A percentile compares a stretch with the other conserved stretches of the same genome.
phyloP scores from a whole-genome alignment of 2,329 filamentous ascomycete species.

The Alternaria ventricosa region DNA sequence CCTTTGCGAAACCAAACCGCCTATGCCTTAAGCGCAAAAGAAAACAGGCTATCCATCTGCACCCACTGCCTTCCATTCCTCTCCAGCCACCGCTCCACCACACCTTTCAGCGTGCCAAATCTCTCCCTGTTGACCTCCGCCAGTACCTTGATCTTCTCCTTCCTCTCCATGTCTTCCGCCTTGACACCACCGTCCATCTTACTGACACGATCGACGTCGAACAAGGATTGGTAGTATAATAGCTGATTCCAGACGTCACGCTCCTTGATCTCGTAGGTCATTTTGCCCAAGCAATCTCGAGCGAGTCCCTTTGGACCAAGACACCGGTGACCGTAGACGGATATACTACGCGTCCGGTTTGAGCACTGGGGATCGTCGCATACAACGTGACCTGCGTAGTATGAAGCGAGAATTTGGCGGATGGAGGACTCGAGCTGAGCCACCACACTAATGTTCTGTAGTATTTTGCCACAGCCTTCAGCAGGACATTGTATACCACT shows the following conservation, averaged over 20 bases:
- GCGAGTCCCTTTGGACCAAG: constrained; percentile 86
- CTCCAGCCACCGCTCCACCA: constrained; percentile 83
- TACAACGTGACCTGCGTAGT: constrained; percentile 91
- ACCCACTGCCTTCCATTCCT: constrained; percentile 94
- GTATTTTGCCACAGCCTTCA: constrained; percentile 65
- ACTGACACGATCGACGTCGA: constrained; percentile 86
- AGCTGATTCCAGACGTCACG: constrained; percentile 95
- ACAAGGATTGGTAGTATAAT: constrained; percentile 82
- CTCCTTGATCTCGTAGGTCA: constrained; percentile 87
- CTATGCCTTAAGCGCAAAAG: constrained; percentile 56
- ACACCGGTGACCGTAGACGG: constrained; percentile 89
- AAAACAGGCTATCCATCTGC: constrained; percentile 88
- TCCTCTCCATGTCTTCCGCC: constrained; percentile 60
- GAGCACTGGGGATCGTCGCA: constrained; percentile 91
- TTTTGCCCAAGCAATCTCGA: constrained; percentile 81
- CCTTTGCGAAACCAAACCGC: not conserved
- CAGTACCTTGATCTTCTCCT: constrained; percentile 66
- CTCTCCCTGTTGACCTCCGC: constrained; percentile 82
- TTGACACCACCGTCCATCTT: constrained; percentile 56
- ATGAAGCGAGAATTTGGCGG: constrained; percentile 76
- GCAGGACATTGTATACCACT: constrained; percentile 76
- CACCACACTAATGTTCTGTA: constrained; percentile 76
- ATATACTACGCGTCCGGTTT: constrained; percentile 87
- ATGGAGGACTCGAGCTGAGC: constrained; percentile 89
- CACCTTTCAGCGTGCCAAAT: constrained; percentile 76